Evolutionary conservation across 768 basidiomycete genomes (phyloP).

Genomic region (Boletus reticulatus): DNA sequence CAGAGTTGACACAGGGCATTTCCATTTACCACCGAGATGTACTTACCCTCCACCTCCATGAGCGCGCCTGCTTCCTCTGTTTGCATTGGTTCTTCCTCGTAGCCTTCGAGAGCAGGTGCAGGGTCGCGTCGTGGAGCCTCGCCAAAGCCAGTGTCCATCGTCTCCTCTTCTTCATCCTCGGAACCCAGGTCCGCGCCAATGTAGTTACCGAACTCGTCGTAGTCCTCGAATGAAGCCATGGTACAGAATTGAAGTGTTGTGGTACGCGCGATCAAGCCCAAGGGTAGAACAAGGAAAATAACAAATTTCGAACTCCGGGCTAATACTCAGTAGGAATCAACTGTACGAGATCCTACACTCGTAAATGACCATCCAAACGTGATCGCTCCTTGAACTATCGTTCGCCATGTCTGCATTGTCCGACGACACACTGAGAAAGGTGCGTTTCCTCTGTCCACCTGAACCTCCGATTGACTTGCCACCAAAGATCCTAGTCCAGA

Average conservation of each 20-base stretch:
- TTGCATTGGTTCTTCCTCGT: slow-evolving; percentile 66
- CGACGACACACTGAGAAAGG: slow-evolving; percentile 84
- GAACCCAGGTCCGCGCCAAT: slow-evolving; percentile 94
- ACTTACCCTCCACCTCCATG: slow-evolving; percentile 84
- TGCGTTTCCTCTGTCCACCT: slow-evolving; percentile 24
- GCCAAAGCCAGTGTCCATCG: slow-evolving; percentile 50
- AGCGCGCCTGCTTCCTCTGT: slow-evolving; percentile 59
- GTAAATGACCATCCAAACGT: slow-evolving; percentile 13
- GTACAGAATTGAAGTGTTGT: slow-evolving; percentile 1
- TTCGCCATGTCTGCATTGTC: slow-evolving; percentile 53
- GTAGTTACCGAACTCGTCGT: slow-evolving; percentile 97
- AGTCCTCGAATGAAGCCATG: slow-evolving; percentile 70
- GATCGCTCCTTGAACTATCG: background rate
- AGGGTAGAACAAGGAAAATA: slow-evolving; percentile 23
- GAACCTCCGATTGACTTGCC: slow-evolving; percentile 16
- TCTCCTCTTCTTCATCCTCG: slow-evolving; percentile 60
- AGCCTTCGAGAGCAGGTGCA: slow-evolving; percentile 74
- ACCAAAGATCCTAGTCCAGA: slow-evolving; percentile 83
- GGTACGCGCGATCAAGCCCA: slow-evolving; percentile 6
- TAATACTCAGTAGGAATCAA: background rate
- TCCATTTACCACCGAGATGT: background rate
- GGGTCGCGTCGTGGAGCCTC: slow-evolving; percentile 36
- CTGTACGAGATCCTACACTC: background rate
- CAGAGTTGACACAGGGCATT: slow-evolving; percentile 5
- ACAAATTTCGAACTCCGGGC: slow-evolving; percentile 36